These are phyloP conservation scores for Ananas comosus DNA, from an alignment of 176 grass and related monocot species.

Conservation along the genomic window DNA sequence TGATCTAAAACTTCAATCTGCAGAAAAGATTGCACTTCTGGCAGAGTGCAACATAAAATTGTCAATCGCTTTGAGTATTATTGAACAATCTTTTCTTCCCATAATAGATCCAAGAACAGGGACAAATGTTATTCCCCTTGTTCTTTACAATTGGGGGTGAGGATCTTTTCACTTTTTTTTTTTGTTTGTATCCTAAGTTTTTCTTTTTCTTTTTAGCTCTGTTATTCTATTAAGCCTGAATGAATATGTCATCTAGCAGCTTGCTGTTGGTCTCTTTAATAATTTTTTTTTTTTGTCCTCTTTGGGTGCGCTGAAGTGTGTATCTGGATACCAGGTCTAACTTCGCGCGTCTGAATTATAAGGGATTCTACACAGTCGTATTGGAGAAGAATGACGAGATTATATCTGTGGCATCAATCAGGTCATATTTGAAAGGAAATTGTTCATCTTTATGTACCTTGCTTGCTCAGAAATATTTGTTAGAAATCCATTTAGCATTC, in stretches of 20 bases:
- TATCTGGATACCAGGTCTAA: constrained; percentile 61
- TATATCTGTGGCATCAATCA: constrained; percentile 81
- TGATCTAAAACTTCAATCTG: constrained; percentile 42
- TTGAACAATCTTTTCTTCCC: constrained; percentile 91
- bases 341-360: constrained; percentile 67
- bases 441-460: neutral
- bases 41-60: constrained; percentile 96
- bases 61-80: constrained; percentile 63
- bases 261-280: constrained; percentile 5
- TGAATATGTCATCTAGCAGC: neutral
- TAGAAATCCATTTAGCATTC: neutral
- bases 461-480: neutral
- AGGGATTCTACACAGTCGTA: constrained; percentile 83
- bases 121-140: constrained; percentile 63
- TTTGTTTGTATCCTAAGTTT: constrained; percentile 3
- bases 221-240: neutral
- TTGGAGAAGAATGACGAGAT: constrained; percentile 79
- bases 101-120: constrained; percentile 74
- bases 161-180: constrained; percentile 9
- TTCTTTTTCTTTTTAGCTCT: neutral
- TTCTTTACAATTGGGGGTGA: constrained; percentile 88
- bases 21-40: constrained; percentile 49
- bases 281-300: too few species aligned
- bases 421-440: constrained; percentile 32
- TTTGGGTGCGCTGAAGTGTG: neutral